Conservation (phyloP, 495 filamentous ascomycete species). For the Aspergillus diversus region DNA sequence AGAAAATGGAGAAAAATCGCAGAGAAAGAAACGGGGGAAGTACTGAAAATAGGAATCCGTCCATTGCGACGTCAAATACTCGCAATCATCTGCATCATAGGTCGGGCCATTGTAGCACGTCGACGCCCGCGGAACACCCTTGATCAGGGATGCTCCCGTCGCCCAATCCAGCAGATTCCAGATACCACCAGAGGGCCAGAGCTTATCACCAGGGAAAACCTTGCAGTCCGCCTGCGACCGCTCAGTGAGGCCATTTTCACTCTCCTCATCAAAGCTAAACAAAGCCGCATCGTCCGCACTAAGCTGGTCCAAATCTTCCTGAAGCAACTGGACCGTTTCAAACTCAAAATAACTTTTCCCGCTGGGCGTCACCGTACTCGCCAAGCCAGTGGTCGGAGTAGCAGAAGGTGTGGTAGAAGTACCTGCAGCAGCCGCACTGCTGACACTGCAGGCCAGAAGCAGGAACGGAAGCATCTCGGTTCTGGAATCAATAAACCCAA, state of each 20-base stretch:
- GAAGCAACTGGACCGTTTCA: constrained; percentile 2
- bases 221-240: constrained; percentile 40
- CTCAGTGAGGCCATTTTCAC: background rate
- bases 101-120: constrained; percentile 56
- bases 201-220: constrained; percentile 49
- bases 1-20: background rate
- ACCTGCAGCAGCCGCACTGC: background rate
- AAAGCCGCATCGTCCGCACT: background rate
- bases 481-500: background rate
- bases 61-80: constrained; percentile 29
- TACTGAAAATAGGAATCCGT: constrained; percentile 38
- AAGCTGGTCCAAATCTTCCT: constrained; percentile 4
- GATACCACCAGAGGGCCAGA: constrained; percentile 46
- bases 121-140: constrained; percentile 58
- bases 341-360: constrained; percentile 10
- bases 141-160: constrained; percentile 55
- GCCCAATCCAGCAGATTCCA: constrained; percentile 52
- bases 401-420: background rate
- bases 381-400: background rate
- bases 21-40: constrained; percentile 1
- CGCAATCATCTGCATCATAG: constrained; percentile 49
- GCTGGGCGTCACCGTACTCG: background rate
- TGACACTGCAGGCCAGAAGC: background rate
- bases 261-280: constrained; percentile 7
- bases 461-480: background rate